Evolutionary conservation across 192 early-diverging fungal genomes (phyloP).

Genomic region (Gamsiella multidivaricata): DNA sequence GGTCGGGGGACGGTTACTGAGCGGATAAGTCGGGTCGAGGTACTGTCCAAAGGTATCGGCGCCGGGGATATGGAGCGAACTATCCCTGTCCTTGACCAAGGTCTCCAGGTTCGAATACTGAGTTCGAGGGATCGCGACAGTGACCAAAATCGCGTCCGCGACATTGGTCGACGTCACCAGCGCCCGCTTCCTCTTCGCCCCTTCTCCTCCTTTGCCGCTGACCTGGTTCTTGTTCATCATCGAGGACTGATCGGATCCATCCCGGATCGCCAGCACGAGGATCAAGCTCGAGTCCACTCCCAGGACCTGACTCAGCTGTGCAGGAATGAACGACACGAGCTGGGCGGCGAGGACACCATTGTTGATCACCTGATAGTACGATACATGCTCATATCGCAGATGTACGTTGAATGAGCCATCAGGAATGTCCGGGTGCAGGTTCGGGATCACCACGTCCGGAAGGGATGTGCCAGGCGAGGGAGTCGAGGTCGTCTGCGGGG

Average conservation of each 20-base stretch:
- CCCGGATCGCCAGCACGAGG: constrained; percentile 41
- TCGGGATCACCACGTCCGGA: constrained; percentile 40
- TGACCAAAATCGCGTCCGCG: constrained; percentile 31
- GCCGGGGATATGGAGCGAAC: constrained; percentile 9
- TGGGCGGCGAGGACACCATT: constrained; percentile 47
- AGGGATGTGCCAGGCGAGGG: constrained; percentile 36
- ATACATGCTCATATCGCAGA: constrained; percentile 32
- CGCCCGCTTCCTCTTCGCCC: constrained; percentile 12
- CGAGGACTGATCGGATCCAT: constrained; percentile 1
- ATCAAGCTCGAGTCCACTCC: neutral
- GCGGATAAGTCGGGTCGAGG: constrained; percentile 17
- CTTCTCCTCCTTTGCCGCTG: neutral
- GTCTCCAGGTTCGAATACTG: constrained; percentile 21
- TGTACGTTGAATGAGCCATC: constrained; percentile 21
- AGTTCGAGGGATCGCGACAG: constrained; percentile 15
- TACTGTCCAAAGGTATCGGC: constrained; percentile 36
- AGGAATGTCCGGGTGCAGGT: constrained; percentile 32
- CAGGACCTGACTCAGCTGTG: constrained; percentile 17
- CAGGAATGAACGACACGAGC: constrained; percentile 37
- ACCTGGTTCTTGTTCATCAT: neutral
- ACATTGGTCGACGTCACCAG: constrained; percentile 16
- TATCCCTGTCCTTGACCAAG: constrained; percentile 12
- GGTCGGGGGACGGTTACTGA: constrained; percentile 18
- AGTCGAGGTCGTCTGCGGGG: constrained; percentile 13
- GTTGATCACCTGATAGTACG: constrained; percentile 49